Evolutionary conservation across 2,329 filamentous ascomycete genomes (phyloP).

Genomic region (Ophiostoma pallidulum): DNA sequence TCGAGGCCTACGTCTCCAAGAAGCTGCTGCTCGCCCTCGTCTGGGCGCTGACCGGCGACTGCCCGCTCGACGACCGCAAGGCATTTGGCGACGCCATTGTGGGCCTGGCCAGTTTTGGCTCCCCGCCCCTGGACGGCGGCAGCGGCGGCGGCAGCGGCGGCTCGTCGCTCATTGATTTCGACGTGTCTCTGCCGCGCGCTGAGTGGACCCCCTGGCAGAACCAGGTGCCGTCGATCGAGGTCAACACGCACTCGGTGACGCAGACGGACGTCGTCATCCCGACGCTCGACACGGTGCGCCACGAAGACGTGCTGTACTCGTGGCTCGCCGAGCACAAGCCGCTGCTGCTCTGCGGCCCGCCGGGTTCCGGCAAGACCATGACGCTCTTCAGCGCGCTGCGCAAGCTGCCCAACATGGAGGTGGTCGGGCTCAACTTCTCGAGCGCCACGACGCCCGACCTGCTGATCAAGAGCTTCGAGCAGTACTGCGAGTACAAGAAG

Average conservation of each 20-base stretch:
- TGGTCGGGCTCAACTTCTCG: conserved; percentile 98
- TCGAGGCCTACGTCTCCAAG: conserved; percentile 84
- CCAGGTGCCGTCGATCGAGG: conserved; percentile 86
- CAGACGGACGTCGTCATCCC: conserved; percentile 98
- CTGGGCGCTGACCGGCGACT: conserved; percentile 95
- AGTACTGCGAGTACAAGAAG: conserved; percentile 99
- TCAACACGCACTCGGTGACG: conserved; percentile 96
- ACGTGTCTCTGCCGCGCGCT: conserved; percentile 75
- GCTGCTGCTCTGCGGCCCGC: conserved; percentile 88
- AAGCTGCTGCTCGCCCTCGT: conserved; percentile 87
- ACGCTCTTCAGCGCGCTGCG: conserved; percentile 95
- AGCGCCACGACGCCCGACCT: conserved; percentile 97
- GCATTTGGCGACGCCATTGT: conserved; percentile 78
- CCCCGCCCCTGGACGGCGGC: conserved; percentile 66
- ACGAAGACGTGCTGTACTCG: conserved; percentile 98
- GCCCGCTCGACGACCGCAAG: conserved; percentile 79
- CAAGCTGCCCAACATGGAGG: conserved; percentile 97
- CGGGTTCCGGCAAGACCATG: conserved; percentile 99
- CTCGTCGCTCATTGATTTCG: conserved; percentile 82
- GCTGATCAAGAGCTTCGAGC: conserved; percentile 97
- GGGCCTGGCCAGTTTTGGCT: conserved; percentile 74
- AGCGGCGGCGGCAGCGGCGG: conserved; percentile 28
- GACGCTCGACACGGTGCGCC: conserved; percentile 90
- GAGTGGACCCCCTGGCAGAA: conserved; percentile 93
- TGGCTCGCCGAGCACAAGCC: conserved; percentile 99